Evolutionary conservation across 495 filamentous ascomycete species (phyloP).

Genomic region (Clohesyomyces aquaticus): DNA sequence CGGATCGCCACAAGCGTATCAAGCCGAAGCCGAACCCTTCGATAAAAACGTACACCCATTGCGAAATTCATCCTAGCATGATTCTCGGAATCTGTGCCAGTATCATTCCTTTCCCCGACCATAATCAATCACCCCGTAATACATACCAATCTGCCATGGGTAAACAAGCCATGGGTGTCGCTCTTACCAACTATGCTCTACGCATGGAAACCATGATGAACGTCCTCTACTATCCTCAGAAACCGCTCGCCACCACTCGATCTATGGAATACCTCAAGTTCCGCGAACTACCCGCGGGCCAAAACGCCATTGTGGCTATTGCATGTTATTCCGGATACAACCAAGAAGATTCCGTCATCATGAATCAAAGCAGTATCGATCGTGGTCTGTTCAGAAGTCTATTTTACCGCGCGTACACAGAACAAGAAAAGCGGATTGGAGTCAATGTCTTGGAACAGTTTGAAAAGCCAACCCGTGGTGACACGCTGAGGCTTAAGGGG

Average conservation of each 20-base stretch:
- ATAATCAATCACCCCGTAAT: slow-evolving; percentile 98
- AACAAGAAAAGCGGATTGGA: slow-evolving; percentile 92
- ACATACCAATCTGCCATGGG: slow-evolving; percentile 99
- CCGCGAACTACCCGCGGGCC: slow-evolving; percentile 92
- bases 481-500: slow-evolving; percentile 88
- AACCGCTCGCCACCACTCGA: slow-evolving; percentile 91
- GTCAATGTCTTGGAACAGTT: slow-evolving; percentile 88
- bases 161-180: slow-evolving; percentile 99
- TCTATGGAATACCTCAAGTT: slow-evolving; percentile 99
- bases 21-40: slow-evolving; percentile 80
- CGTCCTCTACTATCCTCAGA: slow-evolving; percentile 98
- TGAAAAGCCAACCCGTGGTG: slow-evolving; percentile 86
- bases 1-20: slow-evolving; percentile 74
- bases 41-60: slow-evolving; percentile 92
- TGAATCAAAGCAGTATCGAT: slow-evolving; percentile 99
- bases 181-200: slow-evolving; percentile 91
- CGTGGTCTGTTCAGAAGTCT: slow-evolving; percentile 95
- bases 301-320: slow-evolving; percentile 99
- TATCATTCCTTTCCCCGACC: slow-evolving; percentile 99
- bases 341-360: slow-evolving; percentile 99
- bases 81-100: slow-evolving; percentile 96
- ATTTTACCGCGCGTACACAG: slow-evolving; percentile 96
- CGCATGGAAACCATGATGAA: slow-evolving; percentile 99
- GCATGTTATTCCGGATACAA: slow-evolving; percentile 98
- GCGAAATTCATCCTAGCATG: slow-evolving; percentile 99